Conservation (phyloP, 345 rosid species). For the Passiflora organensis region DNA sequence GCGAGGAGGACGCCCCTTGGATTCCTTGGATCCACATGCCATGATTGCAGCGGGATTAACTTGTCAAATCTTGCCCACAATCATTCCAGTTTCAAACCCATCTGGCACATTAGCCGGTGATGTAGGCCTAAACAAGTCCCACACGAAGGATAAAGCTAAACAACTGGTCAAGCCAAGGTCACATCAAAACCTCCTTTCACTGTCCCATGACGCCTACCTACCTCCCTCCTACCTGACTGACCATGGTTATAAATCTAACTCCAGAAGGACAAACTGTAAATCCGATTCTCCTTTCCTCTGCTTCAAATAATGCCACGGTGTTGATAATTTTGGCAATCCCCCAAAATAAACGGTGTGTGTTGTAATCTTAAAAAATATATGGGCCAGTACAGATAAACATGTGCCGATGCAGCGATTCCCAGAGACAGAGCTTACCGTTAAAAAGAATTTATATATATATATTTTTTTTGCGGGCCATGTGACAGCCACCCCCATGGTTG, state of each 20-base stretch:
- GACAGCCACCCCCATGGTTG: slow-evolving; percentile 10
- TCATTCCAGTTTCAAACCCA: not conserved
- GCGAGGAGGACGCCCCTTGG: no score
- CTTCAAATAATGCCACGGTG: no score
- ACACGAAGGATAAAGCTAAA: no score
- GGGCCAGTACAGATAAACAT: not conserved
- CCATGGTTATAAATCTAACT: no score
- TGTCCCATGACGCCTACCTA: not conserved
- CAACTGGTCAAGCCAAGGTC: not conserved
- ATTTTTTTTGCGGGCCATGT: slow-evolving; percentile 27
- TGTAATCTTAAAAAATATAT: no score
- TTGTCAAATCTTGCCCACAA: not conserved
- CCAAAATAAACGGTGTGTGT: no score
- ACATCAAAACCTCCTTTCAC: not conserved
- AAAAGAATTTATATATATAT: not conserved
- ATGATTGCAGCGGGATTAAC: not conserved
- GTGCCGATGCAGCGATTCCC: not conserved
- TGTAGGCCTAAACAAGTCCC: not conserved
- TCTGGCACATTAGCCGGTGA: not conserved
- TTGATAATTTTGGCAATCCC: no score
- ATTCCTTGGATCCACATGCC: not conserved
- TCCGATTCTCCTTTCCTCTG: no score
- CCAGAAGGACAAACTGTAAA: no score
- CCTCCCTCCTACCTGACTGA: not conserved
- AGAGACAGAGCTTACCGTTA: not conserved